These are phyloP conservation scores for Noccaea bulbosa DNA, from an alignment of 345 rosid species.

Conservation along the genomic window DNA sequence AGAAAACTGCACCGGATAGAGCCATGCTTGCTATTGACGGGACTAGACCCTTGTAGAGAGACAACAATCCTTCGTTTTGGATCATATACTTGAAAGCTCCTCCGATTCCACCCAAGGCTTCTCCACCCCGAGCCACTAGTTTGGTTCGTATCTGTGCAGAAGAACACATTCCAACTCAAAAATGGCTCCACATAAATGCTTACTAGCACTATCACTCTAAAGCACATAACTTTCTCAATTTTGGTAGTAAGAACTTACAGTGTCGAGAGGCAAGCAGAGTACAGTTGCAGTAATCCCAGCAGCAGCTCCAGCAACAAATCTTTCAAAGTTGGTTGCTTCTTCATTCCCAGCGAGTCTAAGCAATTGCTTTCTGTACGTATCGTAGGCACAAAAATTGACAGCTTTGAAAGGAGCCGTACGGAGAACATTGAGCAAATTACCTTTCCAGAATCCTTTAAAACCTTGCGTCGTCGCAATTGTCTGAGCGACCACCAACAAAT, in stretches of 20 bases:
- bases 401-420: conserved; percentile 96
- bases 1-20: conserved; percentile 89
- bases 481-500: conserved; percentile 63
- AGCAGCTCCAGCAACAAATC: conserved; percentile 91
- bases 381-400: conserved; percentile 90
- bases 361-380: conserved; percentile 73
- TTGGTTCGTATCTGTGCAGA: conserved; percentile 69
- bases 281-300: conserved; percentile 93
- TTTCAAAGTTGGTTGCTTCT: conserved; percentile 80
- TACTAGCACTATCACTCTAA: conserved; percentile 10
- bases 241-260: conserved; percentile 55
- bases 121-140: conserved; percentile 95
- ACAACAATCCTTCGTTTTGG: conserved; percentile 79
- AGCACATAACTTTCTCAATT: not conserved
- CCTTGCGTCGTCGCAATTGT: conserved; percentile 69
- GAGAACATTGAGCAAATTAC: conserved; percentile 86
- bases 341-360: conserved; percentile 65
- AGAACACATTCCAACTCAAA: conserved; percentile 22
- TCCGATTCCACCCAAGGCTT: conserved; percentile 76
- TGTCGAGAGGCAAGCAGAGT: conserved; percentile 93
- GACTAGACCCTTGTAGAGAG: conserved; percentile 86
- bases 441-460: conserved; percentile 90
- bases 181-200: conserved; percentile 1
- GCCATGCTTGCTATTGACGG: conserved; percentile 89
- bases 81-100: conserved; percentile 83